Percentiles rank a stretch among this genome's conserved stretches.
These are phyloP conservation scores for Cydonia oblonga DNA, from an alignment of 331 rosid genomes.

Conservation along the genomic window DNA sequence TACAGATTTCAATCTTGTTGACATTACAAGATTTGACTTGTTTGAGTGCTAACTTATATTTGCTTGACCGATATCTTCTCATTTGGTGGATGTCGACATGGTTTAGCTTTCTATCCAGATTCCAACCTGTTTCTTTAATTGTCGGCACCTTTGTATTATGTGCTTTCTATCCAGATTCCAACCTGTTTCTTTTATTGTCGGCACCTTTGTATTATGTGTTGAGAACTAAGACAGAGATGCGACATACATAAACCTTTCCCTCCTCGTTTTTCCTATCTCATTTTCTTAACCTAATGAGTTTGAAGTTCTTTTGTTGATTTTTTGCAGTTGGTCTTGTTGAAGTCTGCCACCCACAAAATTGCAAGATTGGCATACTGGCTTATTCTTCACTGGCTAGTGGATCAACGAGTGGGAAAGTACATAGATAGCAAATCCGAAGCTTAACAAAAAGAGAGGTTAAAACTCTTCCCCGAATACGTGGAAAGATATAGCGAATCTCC, in stretches of 20 bases:
- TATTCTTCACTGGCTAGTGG: slow-evolving; percentile 84
- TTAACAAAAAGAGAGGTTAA: slow-evolving; percentile 54
- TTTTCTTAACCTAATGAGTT: neutral
- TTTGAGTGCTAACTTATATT: neutral
- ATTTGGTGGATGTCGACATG: neutral
- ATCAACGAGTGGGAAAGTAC: slow-evolving; percentile 64
- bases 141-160: neutral
- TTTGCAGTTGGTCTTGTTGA: slow-evolving; percentile 78
- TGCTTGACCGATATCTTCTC: neutral
- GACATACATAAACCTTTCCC: no score
- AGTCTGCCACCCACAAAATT: slow-evolving; percentile 79
- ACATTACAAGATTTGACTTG: neutral
- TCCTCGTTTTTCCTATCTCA: neutral
- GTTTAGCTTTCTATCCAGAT: neutral
- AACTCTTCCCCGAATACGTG: slow-evolving; percentile 79
- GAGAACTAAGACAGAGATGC: neutral
- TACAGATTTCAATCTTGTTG: neutral
- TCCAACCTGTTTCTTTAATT: neutral
- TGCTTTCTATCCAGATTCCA: neutral
- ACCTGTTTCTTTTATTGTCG: no score
- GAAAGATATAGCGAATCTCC: slow-evolving; percentile 69
- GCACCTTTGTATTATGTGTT: neutral
- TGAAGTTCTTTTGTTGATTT: slow-evolving; percentile 5
- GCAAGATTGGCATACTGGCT: slow-evolving; percentile 62
- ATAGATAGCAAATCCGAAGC: slow-evolving; percentile 51